Conservation (phyloP, 2,329 filamentous ascomycete genomes). For the Paraconiothyrium brasiliense region DNA sequence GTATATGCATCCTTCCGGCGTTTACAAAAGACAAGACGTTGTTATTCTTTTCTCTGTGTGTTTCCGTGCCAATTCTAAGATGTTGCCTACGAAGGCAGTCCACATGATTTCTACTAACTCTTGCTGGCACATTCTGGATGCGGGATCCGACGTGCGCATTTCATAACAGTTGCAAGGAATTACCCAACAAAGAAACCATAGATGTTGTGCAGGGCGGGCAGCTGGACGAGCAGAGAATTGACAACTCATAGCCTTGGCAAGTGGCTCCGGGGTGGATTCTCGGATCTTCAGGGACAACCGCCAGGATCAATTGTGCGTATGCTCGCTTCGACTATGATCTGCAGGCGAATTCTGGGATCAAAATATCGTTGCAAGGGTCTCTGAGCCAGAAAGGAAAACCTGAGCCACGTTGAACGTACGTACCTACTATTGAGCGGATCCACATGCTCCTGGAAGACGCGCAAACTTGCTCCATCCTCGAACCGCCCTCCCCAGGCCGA, state of each 20-base stretch:
- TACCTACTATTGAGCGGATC: not conserved
- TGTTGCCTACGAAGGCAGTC: no score
- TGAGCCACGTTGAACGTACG: not conserved
- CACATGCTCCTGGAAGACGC: constrained; percentile 3
- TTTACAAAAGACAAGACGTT: not conserved
- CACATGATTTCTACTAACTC: not conserved
- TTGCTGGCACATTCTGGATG: not conserved
- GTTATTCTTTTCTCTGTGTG: no score
- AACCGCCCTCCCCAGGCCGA: not conserved
- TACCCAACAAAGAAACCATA: not conserved
- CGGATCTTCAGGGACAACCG: not conserved
- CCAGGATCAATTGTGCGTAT: not conserved
- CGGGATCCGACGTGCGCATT: not conserved
- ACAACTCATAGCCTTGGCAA: constrained; percentile 5
- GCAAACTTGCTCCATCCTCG: not conserved
- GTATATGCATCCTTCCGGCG: not conserved
- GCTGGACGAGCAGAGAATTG: not conserved
- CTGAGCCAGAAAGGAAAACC: not conserved
- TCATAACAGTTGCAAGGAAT: not conserved
- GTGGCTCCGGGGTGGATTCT: not conserved
- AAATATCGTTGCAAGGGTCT: not conserved
- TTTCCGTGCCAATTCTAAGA: no score
- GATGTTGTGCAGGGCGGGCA: not conserved
- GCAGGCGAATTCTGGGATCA: not conserved
- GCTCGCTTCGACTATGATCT: not conserved